These are phyloP conservation scores for Pseudocercospora macadamiae DNA, from an alignment of 2,329 filamentous ascomycete genomes.

Conservation along the genomic window DNA sequence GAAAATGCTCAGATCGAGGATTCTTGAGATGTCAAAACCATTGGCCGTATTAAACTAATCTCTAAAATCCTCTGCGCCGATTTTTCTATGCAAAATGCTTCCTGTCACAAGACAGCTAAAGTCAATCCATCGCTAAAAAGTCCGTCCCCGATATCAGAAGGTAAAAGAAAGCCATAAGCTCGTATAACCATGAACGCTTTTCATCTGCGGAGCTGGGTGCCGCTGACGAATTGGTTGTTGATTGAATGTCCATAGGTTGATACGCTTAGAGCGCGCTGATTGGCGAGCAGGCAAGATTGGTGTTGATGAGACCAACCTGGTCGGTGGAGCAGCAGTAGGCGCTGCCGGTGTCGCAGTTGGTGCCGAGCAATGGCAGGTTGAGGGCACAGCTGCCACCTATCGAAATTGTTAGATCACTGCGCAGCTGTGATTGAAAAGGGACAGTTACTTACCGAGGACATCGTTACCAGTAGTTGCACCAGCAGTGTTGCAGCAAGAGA, in stretches of 20 bases:
- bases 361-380: background rate
- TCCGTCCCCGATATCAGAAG: background rate
- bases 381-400: background rate
- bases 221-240: too few species aligned
- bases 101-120: background rate
- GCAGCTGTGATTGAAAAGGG: background rate
- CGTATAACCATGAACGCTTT: conserved; percentile 1
- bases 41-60: conserved; percentile 5
- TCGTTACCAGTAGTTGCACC: background rate
- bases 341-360: background rate
- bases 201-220: background rate
- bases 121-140: background rate
- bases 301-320: background rate
- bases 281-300: background rate
- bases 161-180: conserved; percentile 4
- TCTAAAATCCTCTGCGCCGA: background rate
- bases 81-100: conserved; percentile 1
- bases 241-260: conserved; percentile 1
- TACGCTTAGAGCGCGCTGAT: background rate
- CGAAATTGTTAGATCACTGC: background rate
- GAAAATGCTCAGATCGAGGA: background rate
- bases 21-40: background rate
- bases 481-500: background rate
- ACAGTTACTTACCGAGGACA: background rate
- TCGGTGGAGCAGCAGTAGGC: background rate